phyloP scores from a whole-genome alignment of 805 yeast species.

The Yamadazyma insecticola region DNA sequence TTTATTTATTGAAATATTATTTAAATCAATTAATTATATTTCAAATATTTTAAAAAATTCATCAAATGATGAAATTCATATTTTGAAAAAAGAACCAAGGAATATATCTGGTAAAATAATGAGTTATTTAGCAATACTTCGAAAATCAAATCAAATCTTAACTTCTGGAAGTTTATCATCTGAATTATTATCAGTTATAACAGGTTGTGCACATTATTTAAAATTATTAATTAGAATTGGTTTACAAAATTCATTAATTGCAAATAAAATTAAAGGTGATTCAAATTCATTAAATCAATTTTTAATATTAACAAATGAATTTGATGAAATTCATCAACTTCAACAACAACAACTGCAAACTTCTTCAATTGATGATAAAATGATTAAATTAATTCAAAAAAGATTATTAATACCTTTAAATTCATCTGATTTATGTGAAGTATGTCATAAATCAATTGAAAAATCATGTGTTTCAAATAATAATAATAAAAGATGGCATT shows the following conservation, averaged over 20 bases:
- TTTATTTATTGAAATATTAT: constrained; percentile 68
- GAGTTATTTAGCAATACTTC: constrained; percentile 77
- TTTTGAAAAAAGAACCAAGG: constrained; percentile 63
- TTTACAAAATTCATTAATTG: constrained; percentile 67
- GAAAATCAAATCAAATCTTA: constrained; percentile 50
- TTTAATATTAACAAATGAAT: constrained; percentile 28
- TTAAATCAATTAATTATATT: constrained; percentile 61
- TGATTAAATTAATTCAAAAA: constrained; percentile 22
- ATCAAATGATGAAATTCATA: neutral
- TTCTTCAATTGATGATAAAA: constrained; percentile 8
- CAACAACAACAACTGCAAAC: constrained; percentile 6
- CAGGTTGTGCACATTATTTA: constrained; percentile 89
- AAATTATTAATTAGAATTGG: constrained; percentile 82
- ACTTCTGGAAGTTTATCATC: constrained; percentile 51
- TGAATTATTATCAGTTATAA: constrained; percentile 71
- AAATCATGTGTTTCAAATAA: constrained; percentile 63
- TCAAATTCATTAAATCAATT: constrained; percentile 61
- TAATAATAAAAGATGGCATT: constrained; percentile 74
- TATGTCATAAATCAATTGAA: constrained; percentile 75
- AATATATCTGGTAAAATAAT: constrained; percentile 85
- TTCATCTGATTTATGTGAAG: constrained; percentile 72
- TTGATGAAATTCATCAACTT: constrained; percentile 15
- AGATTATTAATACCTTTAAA: constrained; percentile 45
- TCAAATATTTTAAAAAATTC: neutral
- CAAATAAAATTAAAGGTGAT: constrained; percentile 54